Evolutionary conservation across 176 grass and related monocot genomes (phyloP).

Genomic region (Carex cristatella): DNA sequence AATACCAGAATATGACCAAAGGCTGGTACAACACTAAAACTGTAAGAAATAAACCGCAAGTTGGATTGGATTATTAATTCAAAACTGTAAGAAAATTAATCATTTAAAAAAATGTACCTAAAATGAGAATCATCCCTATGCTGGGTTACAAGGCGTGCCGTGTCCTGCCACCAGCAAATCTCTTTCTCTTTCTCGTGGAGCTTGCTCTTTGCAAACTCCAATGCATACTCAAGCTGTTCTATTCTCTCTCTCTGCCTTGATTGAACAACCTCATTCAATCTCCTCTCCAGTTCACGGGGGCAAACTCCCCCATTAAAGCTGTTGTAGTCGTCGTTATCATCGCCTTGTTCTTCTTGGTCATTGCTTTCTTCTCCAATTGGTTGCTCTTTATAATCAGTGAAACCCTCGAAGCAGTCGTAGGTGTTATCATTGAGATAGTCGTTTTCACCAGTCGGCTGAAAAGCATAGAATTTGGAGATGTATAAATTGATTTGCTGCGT

Average conservation of each 20-base stretch:
- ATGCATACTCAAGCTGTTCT: constrained; percentile 60
- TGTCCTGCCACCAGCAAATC: constrained; percentile 87
- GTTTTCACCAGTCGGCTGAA: constrained; percentile 9
- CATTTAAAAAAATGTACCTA: constrained; percentile 19
- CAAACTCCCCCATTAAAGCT: constrained; percentile 45
- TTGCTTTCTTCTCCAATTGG: neutral
- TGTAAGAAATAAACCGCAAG: neutral
- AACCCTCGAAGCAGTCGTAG: constrained; percentile 9
- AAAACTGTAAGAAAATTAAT: neutral
- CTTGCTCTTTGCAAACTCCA: constrained; percentile 49
- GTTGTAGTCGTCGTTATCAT: constrained; percentile 3
- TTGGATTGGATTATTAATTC: too few relatives aligned
- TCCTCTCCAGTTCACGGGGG: constrained; percentile 54
- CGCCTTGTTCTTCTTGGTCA: neutral
- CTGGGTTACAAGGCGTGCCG: constrained; percentile 53
- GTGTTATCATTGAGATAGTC: constrained; percentile 13
- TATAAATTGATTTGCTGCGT: neutral
- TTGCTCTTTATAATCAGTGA: neutral
- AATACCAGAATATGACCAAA: neutral
- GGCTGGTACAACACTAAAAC: neutral
- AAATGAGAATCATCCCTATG: constrained; percentile 54
- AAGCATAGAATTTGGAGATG: constrained; percentile 8
- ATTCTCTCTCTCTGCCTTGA: constrained; percentile 67
- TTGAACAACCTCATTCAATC: constrained; percentile 67
- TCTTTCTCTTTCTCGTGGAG: constrained; percentile 66